phyloP scores from a whole-genome alignment of 2,329 filamentous ascomycete species.

The Phaeosphaeriaceae sp. region DNA sequence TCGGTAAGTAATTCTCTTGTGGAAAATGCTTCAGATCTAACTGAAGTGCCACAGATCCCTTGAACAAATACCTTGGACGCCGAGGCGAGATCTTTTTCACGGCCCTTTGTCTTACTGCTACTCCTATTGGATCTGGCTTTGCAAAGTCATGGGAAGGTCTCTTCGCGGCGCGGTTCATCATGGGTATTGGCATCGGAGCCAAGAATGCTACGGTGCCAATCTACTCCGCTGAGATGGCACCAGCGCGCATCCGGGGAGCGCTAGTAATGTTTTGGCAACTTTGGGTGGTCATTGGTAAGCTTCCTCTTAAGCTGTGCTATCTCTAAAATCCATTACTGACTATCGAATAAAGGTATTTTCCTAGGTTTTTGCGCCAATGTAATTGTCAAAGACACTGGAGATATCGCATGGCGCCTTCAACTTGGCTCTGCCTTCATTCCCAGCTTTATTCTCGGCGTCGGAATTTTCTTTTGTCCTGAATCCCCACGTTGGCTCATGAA shows the following conservation, averaged over 20 bases:
- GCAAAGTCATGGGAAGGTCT: constrained; percentile 47
- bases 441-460: constrained; percentile 35
- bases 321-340: neutral
- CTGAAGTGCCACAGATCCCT: constrained; percentile 45
- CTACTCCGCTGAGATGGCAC: constrained; percentile 45
- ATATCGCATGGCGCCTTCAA: constrained; percentile 41
- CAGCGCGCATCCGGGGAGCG: constrained; percentile 42
- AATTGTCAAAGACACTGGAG: constrained; percentile 38
- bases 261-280: constrained; percentile 51
- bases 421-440: constrained; percentile 35
- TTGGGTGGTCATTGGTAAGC: constrained; percentile 43
- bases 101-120: constrained; percentile 43
- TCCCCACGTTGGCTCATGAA: constrained; percentile 46
- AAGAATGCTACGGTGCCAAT: constrained; percentile 45
- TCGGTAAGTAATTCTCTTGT: neutral
- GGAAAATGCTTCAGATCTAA: neutral
- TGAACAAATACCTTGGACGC: constrained; percentile 48
- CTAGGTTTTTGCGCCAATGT: constrained; percentile 43
- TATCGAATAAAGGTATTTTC: constrained; percentile 47
- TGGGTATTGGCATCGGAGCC: constrained; percentile 44
- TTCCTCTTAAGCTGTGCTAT: too few relatives aligned
- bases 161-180: constrained; percentile 44
- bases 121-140: constrained; percentile 47
- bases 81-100: constrained; percentile 49
- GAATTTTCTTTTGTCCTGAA: constrained; percentile 42